Evolutionary conservation across 2,329 filamentous ascomycete genomes (phyloP).

Genomic region (Exophiala mesophila): DNA sequence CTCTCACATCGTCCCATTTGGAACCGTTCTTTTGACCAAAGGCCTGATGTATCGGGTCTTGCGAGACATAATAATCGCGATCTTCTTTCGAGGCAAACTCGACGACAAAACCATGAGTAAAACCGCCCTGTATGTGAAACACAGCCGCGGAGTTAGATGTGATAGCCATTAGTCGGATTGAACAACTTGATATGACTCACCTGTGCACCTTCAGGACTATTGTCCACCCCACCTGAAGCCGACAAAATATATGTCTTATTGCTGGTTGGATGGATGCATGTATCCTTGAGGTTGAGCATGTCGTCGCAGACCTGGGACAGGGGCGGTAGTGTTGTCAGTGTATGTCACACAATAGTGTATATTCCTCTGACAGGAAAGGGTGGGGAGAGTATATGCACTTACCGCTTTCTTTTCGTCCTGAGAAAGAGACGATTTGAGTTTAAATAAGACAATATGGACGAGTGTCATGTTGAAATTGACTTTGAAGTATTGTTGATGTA

Average conservation of each 20-base stretch:
- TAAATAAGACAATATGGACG: slow-evolving; percentile 64
- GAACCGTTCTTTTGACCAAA: slow-evolving; percentile 52
- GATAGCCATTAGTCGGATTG: no score
- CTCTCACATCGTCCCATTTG: slow-evolving; percentile 45
- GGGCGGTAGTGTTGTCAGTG: no score
- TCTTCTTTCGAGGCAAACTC: slow-evolving; percentile 62
- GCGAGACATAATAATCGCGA: slow-evolving; percentile 61
- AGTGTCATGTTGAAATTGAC: slow-evolving; percentile 50
- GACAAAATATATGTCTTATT: slow-evolving; percentile 58
- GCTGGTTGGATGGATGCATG: slow-evolving; percentile 56
- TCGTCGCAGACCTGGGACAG: slow-evolving; percentile 52
- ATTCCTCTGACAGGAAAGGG: no score
- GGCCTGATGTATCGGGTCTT: slow-evolving; percentile 59
- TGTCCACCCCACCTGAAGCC: slow-evolving; percentile 56
- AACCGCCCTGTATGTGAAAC: slow-evolving; percentile 47
- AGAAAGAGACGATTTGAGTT: slow-evolving; percentile 53
- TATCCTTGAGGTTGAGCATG: slow-evolving; percentile 54
- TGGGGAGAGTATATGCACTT: slow-evolving; percentile 28
- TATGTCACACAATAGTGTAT: no score
- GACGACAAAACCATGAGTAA: slow-evolving; percentile 65
- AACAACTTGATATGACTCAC: slow-evolving; percentile 38
- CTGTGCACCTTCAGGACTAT: slow-evolving; percentile 57
- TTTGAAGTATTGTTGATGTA: neutral
- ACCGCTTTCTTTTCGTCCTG: slow-evolving; percentile 54
- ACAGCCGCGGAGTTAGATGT: neutral